These are phyloP conservation scores for Ophiostoma australiae DNA, from an alignment of 2,329 filamentous ascomycete species.

Conservation along the genomic window DNA sequence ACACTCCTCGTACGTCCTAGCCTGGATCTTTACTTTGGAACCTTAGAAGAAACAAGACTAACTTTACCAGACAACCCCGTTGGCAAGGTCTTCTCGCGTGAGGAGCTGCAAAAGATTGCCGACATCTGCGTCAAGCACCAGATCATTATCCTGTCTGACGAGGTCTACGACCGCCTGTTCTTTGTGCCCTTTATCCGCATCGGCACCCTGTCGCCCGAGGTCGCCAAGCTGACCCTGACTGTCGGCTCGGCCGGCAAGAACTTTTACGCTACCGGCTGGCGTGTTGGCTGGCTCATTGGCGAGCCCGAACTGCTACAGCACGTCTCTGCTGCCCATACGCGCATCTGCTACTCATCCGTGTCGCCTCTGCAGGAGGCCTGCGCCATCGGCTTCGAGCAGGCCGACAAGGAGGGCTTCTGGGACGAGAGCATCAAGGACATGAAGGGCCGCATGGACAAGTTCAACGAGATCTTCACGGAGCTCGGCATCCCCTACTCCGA, in stretches of 20 bases:
- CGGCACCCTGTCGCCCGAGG: constrained; percentile 82
- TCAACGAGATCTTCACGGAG: constrained; percentile 77
- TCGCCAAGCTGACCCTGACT: constrained; percentile 81
- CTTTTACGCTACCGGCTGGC: constrained; percentile 97
- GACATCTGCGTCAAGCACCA: constrained; percentile 87
- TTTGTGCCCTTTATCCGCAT: constrained; percentile 94
- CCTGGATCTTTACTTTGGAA: neutral
- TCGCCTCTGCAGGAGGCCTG: constrained; percentile 91
- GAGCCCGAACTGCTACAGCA: constrained; percentile 84
- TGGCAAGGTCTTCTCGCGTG: constrained; percentile 85
- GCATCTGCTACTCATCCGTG: constrained; percentile 93
- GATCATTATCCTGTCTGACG: constrained; percentile 86
- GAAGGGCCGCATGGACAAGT: constrained; percentile 80
- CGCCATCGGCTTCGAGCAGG: constrained; percentile 89
- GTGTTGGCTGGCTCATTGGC: constrained; percentile 90
- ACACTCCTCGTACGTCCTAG: constrained; percentile 51
- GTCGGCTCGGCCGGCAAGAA: constrained; percentile 97
- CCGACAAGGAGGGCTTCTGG: constrained; percentile 83
- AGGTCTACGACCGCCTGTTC: constrained; percentile 92
- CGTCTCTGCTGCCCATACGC: constrained; percentile 85
- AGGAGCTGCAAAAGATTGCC: constrained; percentile 79
- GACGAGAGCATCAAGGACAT: constrained; percentile 76
- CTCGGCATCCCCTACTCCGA: constrained; percentile 77
- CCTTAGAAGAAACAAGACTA: neutral
- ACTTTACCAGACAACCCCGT: constrained; percentile 68